Conservation (phyloP, 1,284 basidiomycete genomes). For the Phellinidium pouzarii region DNA sequence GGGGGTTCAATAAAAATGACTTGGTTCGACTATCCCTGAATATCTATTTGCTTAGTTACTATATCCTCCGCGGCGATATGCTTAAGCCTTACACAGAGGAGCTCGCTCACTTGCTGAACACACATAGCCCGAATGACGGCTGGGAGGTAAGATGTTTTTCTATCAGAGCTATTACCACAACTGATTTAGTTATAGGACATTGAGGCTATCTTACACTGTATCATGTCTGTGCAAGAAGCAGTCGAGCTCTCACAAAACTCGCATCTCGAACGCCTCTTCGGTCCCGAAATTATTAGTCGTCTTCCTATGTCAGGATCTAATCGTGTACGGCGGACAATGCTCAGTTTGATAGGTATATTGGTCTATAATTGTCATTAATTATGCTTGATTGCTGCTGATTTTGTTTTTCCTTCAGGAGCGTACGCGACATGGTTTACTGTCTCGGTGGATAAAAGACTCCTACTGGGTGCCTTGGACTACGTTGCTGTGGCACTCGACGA, state of each 20-base stretch:
- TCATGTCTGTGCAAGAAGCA: constrained; percentile 82
- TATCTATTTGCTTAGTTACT: constrained; percentile 54
- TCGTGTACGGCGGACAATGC: constrained; percentile 64
- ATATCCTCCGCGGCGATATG: constrained; percentile 79
- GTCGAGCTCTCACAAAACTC: constrained; percentile 67
- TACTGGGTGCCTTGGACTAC: constrained; percentile 61
- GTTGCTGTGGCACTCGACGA: constrained; percentile 68
- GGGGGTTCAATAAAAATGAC: constrained; percentile 26
- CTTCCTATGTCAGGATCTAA: constrained; percentile 59
- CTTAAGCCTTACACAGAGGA: constrained; percentile 62
- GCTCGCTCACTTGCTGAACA: constrained; percentile 45
- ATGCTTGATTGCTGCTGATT: background rate
- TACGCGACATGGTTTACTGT: constrained; percentile 83
- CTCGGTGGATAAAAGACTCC: constrained; percentile 38
- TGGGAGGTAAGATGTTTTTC: constrained; percentile 61
- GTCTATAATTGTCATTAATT: background rate
- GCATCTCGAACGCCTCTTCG: constrained; percentile 64
- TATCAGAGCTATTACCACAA: background rate
- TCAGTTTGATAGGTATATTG: constrained; percentile 61
- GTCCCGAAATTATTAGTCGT: constrained; percentile 56
- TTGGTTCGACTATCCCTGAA: constrained; percentile 4
- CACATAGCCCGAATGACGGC: constrained; percentile 30
- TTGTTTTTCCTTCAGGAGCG: constrained; percentile 41
- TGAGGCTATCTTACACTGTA: constrained; percentile 78
- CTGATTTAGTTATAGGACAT: constrained; percentile 48